Percentiles rank a stretch among this genome's conserved stretches.
phyloP scores from a whole-genome alignment of 2,329 filamentous ascomycete genomes.

The Exophiala oligosperma region DNA sequence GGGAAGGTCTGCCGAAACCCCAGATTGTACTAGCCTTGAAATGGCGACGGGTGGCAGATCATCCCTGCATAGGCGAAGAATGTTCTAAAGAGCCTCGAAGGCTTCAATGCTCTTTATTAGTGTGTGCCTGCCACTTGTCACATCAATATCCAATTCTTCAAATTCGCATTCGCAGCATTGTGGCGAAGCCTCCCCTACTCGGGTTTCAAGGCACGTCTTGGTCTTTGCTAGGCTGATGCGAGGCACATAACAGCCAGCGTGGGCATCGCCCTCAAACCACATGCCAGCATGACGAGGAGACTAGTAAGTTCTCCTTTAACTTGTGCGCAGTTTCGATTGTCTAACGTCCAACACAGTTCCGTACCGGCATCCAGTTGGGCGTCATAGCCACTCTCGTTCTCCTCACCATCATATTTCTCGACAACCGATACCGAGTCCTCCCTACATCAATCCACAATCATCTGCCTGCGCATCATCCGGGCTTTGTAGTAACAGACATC shows the following conservation, averaged over 20 bases:
- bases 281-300: slow-evolving; percentile 28
- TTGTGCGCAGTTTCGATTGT: neutral
- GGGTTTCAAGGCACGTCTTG: neutral
- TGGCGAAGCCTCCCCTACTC: neutral
- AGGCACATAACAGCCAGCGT: neutral
- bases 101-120: no score
- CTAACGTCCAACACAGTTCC: slow-evolving; percentile 42
- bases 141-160: no score
- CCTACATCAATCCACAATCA: slow-evolving; percentile 83
- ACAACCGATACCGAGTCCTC: slow-evolving; percentile 83
- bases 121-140: no score
- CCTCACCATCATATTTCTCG: slow-evolving; percentile 75
- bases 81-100: no score
- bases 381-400: slow-evolving; percentile 66
- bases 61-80: no score
- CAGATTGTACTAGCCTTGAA: slow-evolving; percentile 1
- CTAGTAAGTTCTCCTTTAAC: slow-evolving; percentile 13
- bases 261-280: slow-evolving; percentile 11
- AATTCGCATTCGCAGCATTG: no score
- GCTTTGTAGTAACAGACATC: slow-evolving; percentile 82
- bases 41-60: no score
- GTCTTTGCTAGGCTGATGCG: neutral
- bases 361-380: slow-evolving; percentile 73
- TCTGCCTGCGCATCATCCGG: slow-evolving; percentile 80
- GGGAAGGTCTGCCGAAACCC: slow-evolving; percentile 19